Evolutionary conservation across 2,329 filamentous ascomycete genomes (phyloP).

Genomic region (Pseudomassariella vexata): DNA sequence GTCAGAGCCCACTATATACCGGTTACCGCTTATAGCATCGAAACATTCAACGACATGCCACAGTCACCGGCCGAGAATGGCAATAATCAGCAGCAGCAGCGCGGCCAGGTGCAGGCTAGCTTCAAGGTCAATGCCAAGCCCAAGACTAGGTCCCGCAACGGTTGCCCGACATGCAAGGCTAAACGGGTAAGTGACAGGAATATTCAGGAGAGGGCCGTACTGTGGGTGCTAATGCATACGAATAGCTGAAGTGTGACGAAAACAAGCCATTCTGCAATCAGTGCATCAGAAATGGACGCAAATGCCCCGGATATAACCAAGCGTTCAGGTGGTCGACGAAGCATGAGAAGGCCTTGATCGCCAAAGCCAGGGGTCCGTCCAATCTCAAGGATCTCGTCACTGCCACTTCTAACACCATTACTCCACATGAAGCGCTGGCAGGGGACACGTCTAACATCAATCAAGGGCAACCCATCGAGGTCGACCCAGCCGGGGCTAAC

Average conservation of each 20-base stretch:
- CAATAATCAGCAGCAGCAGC: conserved; percentile 4
- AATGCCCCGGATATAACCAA: conserved; percentile 23
- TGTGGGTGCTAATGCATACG: background rate
- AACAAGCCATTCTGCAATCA: conserved; percentile 20
- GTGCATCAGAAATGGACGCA: conserved; percentile 21
- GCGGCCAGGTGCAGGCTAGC: background rate
- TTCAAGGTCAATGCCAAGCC: conserved; percentile 6
- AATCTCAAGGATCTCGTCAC: conserved; percentile 8
- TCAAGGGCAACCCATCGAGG: background rate
- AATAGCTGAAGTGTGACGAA: conserved; percentile 26
- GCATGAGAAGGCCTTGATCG: conserved; percentile 22
- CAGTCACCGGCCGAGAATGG: conserved; percentile 1
- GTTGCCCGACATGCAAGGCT: conserved; percentile 24
- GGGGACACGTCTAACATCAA: background rate
- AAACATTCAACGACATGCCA: conserved; percentile 3
- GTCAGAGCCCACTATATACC: too few relatives aligned
- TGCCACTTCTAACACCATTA: conserved; percentile 7
- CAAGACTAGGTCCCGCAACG: conserved; percentile 23
- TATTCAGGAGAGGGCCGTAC: background rate
- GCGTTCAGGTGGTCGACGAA: conserved; percentile 36
- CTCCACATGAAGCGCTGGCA: background rate
- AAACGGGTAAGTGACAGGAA: conserved; percentile 15
- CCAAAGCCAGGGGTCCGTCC: conserved; percentile 6
- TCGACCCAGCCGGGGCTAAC: background rate
- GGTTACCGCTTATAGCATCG: too few relatives aligned